phyloP scores from a whole-genome alignment of 2,329 filamentous ascomycete species.

The Claviceps monticola region DNA sequence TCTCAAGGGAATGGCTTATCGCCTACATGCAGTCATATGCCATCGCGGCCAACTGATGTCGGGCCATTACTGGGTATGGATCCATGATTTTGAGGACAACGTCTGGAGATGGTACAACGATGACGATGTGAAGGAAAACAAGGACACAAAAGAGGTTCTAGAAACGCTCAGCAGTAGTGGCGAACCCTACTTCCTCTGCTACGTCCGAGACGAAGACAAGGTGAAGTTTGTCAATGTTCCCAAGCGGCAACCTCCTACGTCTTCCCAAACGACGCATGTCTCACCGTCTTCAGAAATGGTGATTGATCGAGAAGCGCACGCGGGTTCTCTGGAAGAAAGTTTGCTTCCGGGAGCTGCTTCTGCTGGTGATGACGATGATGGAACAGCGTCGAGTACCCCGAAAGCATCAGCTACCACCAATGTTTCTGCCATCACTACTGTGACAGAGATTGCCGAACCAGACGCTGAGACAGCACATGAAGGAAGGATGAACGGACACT shows the following conservation, averaged over 20 bases:
- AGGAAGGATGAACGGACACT: neutral
- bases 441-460: neutral
- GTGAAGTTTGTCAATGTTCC: slow-evolving; percentile 36
- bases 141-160: slow-evolving; percentile 55
- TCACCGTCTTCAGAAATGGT: neutral
- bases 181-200: slow-evolving; percentile 73
- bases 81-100: slow-evolving; percentile 69
- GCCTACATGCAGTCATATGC: slow-evolving; percentile 83
- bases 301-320: slow-evolving; percentile 14
- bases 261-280: slow-evolving; percentile 5
- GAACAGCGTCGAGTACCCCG: neutral
- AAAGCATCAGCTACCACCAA: neutral
- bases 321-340: slow-evolving; percentile 6
- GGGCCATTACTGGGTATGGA: slow-evolving; percentile 96
- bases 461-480: neutral
- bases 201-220: slow-evolving; percentile 56
- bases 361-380: neutral
- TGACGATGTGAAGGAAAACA: slow-evolving; percentile 56
- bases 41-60: slow-evolving; percentile 61
- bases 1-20: slow-evolving; percentile 56
- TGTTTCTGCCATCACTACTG: neutral
- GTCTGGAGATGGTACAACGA: slow-evolving; percentile 96
- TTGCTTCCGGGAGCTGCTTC: too few relatives aligned
- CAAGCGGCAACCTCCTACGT: slow-evolving; percentile 18
- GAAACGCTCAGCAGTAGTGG: slow-evolving; percentile 51